phyloP scores from a whole-genome alignment of 2,329 filamentous ascomycete species.

The Geosmithia putterillii region DNA sequence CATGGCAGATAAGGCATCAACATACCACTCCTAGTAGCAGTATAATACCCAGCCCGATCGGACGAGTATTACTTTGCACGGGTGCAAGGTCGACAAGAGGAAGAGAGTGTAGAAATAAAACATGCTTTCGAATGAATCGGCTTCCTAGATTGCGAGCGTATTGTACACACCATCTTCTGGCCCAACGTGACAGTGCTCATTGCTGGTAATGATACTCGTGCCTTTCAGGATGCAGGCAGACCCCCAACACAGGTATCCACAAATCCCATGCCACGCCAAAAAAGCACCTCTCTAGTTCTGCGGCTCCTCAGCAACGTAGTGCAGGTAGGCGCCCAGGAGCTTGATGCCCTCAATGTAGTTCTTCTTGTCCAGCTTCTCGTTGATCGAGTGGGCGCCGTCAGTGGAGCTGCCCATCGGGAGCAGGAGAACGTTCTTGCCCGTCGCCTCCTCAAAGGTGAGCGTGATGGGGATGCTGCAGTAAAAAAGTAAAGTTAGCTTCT shows the following conservation, averaged over 20 bases:
- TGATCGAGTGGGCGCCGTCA: slow-evolving; percentile 93
- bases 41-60: too few species aligned
- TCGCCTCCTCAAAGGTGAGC: slow-evolving; percentile 92
- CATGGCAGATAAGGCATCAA: too few species aligned
- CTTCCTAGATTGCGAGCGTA: neutral
- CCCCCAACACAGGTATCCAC: neutral
- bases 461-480: slow-evolving; percentile 80
- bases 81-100: too few species aligned
- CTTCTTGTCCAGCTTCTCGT: slow-evolving; percentile 92
- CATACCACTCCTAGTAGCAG: too few species aligned
- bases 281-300: slow-evolving; percentile 16
- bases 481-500: neutral
- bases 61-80: neutral
- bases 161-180: neutral
- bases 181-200: neutral
- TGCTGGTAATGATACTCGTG: too few species aligned
- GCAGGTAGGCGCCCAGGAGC: slow-evolving; percentile 84
- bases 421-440: slow-evolving; percentile 92
- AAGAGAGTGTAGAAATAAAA: neutral
- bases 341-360: slow-evolving; percentile 99
- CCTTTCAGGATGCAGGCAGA: too few species aligned
- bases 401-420: slow-evolving; percentile 96
- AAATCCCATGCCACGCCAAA: neutral
- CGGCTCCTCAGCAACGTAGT: slow-evolving; percentile 89
- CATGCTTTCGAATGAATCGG: neutral